A percentile compares a stretch with the other conserved stretches of the same genome.
phyloP scores from a whole-genome alignment of 371 early-diverging fungal species.

The Blastocladiella emersonii region DNA sequence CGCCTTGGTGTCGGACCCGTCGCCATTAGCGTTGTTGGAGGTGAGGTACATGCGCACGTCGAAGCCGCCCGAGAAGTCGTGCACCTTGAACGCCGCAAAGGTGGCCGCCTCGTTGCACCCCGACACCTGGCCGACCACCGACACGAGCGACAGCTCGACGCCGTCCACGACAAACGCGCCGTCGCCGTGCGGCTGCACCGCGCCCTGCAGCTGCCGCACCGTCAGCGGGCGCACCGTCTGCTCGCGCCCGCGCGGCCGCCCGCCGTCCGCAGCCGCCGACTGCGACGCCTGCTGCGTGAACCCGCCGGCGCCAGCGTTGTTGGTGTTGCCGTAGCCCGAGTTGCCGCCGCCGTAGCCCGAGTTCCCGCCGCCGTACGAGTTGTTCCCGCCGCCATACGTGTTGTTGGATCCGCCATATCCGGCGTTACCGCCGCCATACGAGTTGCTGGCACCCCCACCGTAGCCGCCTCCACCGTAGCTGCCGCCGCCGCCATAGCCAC shows the following conservation, averaged over 20 bases:
- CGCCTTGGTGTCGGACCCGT: not conserved
- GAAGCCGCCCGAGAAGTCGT: conserved; percentile 62
- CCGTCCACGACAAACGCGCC: conserved; percentile 41
- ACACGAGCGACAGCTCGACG: conserved; percentile 41
- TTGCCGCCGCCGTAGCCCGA: not conserved
- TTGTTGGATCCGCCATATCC: not conserved
- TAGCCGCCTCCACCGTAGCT: not conserved
- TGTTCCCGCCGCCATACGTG: not conserved
- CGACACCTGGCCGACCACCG: conserved; percentile 50
- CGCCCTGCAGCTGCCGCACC: conserved; percentile 45
- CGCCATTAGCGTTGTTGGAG: conserved; percentile 18
- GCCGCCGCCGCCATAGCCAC: not conserved
- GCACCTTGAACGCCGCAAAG: conserved; percentile 42
- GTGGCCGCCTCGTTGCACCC: conserved; percentile 32
- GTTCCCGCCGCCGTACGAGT: not conserved
- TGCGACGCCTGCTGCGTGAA: too few species aligned
- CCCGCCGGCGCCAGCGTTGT: too few species aligned
- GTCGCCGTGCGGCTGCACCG: conserved; percentile 30
- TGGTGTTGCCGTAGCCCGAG: too few species aligned
- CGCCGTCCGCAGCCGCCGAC: not conserved
- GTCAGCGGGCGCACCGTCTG: conserved; percentile 56
- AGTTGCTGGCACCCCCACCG: too few species aligned
- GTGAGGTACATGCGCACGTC: conserved; percentile 53
- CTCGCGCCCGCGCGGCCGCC: not conserved
- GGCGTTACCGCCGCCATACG: not conserved